phyloP scores from a whole-genome alignment of 768 basidiomycete genomes.

The Fomitopsis pulvina region DNA sequence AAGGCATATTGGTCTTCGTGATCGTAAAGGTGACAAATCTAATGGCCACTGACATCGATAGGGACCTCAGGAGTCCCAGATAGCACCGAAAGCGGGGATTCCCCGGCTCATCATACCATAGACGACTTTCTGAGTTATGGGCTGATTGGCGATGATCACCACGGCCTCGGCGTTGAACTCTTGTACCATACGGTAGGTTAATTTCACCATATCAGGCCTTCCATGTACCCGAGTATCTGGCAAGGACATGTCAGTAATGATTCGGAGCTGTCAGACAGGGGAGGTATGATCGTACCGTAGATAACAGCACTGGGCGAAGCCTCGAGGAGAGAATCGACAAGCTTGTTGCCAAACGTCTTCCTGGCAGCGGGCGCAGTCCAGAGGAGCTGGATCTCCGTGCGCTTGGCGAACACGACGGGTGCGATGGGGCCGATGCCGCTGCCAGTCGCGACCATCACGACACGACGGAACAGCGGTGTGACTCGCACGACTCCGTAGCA shows the following conservation, averaged over 20 bases:
- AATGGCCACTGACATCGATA: not conserved
- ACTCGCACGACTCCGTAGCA: slow-evolving; percentile 50
- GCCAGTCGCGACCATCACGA: slow-evolving; percentile 54
- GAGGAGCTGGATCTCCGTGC: slow-evolving; percentile 47
- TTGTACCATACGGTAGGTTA: slow-evolving; percentile 28
- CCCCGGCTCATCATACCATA: slow-evolving; percentile 55
- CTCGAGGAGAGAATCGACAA: slow-evolving; percentile 49
- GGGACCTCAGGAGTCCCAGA: slow-evolving; percentile 45
- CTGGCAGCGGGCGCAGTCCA: slow-evolving; percentile 59
- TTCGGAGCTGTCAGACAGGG: too few relatives aligned
- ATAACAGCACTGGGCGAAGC: slow-evolving; percentile 50
- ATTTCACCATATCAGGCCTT: slow-evolving; percentile 31
- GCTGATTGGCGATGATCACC: slow-evolving; percentile 53
- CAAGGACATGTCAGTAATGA: not conserved
- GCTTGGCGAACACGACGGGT: slow-evolving; percentile 44
- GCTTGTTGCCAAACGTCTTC: slow-evolving; percentile 53
- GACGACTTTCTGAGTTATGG: slow-evolving; percentile 48
- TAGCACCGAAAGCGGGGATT: slow-evolving; percentile 56
- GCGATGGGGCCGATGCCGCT: slow-evolving; percentile 57
- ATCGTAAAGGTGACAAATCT: not conserved
- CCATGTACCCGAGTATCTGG: slow-evolving; percentile 29
- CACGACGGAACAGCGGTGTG: slow-evolving; percentile 46
- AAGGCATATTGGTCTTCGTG: not conserved
- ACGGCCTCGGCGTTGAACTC: slow-evolving; percentile 41
- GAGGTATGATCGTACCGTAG: slow-evolving; percentile 34